phyloP scores from a whole-genome alignment of 73 alveolate genomes.

The Tetrahymena elliotti region DNA sequence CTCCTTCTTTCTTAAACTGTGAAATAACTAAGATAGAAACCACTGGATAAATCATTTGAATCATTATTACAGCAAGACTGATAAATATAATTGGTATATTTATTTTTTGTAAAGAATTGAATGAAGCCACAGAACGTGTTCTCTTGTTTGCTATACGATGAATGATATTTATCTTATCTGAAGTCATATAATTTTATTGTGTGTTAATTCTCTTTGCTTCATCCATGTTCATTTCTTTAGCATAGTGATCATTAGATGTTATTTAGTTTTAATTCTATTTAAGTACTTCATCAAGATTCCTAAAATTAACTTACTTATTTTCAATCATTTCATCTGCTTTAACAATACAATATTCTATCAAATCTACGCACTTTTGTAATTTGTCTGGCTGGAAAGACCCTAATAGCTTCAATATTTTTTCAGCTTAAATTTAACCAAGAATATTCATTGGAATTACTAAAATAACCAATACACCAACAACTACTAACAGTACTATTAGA shows the following conservation, averaged over 20 bases:
- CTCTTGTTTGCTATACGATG: background rate
- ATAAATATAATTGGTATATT: background rate
- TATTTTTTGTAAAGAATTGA: background rate
- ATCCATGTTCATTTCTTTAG: background rate
- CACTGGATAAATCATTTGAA: background rate
- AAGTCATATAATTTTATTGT: background rate
- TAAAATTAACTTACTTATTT: background rate
- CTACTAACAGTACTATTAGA: background rate
- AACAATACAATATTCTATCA: background rate
- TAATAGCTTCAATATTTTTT: background rate
- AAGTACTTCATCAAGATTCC: background rate
- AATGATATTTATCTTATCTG: background rate
- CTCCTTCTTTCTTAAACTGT: background rate
- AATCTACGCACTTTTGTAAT: background rate
- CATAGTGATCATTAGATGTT: background rate
- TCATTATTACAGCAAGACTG: background rate
- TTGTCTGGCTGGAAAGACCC: background rate
- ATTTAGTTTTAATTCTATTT: background rate
- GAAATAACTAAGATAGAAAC: background rate
- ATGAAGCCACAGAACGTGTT: background rate
- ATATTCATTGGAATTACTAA: background rate
- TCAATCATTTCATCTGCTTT: background rate
- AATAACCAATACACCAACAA: background rate
- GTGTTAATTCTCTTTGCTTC: background rate
- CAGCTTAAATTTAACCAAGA: background rate